Conservation (phyloP, 2,329 filamentous ascomycete species). For the Rhynchosporium secalis region DNA sequence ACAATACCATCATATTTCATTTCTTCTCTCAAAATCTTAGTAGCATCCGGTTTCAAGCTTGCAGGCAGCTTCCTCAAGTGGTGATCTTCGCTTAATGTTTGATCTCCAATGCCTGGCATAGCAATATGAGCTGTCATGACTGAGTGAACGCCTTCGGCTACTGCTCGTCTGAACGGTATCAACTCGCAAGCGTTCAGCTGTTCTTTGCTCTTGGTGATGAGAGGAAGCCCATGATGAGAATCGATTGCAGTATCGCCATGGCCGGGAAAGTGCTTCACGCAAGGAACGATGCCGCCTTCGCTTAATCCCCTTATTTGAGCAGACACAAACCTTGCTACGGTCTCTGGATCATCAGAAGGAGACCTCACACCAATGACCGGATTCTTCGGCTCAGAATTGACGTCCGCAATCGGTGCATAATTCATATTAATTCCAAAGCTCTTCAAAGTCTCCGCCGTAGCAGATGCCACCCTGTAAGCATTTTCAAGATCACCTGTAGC, state of each 20-base stretch:
- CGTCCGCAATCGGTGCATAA: conserved; percentile 47
- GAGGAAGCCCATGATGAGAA: conserved; percentile 46
- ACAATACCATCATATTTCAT: conserved; percentile 47
- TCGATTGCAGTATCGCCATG: conserved; percentile 48
- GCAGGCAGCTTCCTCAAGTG: conserved; percentile 40
- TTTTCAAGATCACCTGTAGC: conserved; percentile 42
- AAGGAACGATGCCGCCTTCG: conserved; percentile 44
- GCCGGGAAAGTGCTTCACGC: conserved; percentile 48
- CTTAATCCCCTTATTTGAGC: conserved; percentile 43
- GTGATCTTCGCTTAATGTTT: conserved; percentile 12
- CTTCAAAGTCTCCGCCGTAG: conserved; percentile 43
- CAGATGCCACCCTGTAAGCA: conserved; percentile 41
- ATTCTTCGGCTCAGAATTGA: conserved; percentile 47
- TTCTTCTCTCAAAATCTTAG: conserved; percentile 44
- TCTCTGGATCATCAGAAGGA: conserved; percentile 45
- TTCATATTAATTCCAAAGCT: conserved; percentile 48
- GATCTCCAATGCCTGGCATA: conserved; percentile 38
- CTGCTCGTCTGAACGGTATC: conserved; percentile 46
- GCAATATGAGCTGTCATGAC: conserved; percentile 49
- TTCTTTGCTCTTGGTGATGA: conserved; percentile 42
- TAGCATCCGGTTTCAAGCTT: conserved; percentile 42
- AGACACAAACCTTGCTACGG: conserved; percentile 45
- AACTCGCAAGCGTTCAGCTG: conserved; percentile 45
- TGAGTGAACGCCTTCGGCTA: conserved; percentile 44
- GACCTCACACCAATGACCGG: conserved; percentile 47